phyloP scores from a whole-genome alignment of 257 asterid genomes.

The Capsicum pubescens region DNA sequence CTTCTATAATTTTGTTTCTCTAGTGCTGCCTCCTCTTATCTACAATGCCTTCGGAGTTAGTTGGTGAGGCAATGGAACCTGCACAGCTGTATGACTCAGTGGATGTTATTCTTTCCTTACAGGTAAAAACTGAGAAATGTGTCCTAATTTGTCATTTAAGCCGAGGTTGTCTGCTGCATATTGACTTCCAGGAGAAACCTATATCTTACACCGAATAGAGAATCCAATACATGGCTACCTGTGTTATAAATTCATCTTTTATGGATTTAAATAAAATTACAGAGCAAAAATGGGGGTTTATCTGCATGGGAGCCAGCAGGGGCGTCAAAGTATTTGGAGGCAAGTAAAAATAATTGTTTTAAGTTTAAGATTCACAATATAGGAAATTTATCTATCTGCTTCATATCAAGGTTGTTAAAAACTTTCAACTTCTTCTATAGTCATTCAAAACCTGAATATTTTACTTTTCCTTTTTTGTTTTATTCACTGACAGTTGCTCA shows the following conservation, averaged over 20 bases:
- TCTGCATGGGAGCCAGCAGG: conserved; percentile 99
- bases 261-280: conserved; percentile 31
- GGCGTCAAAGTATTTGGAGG: conserved; percentile 81
- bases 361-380: not conserved
- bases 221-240: not conserved
- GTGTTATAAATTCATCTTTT: conserved; percentile 10
- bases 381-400: not conserved
- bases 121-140: conserved; percentile 46
- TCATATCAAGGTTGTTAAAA: not conserved
- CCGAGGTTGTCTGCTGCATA: not conserved
- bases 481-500: conserved; percentile 51
- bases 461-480: not conserved
- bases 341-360: conserved; percentile 13
- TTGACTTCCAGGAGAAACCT: not conserved
- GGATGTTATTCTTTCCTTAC: conserved; percentile 68
- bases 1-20: not conserved
- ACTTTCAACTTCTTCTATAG: not conserved
- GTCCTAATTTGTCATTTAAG: not conserved
- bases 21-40: conserved; percentile 87
- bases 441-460: not conserved
- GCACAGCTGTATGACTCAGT: conserved; percentile 72
- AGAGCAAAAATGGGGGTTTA: conserved; percentile 92
- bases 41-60: conserved; percentile 71
- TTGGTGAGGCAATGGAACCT: conserved; percentile 70
- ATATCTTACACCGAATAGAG: not conserved